Conservation (phyloP, 140 eudicot genomes). For the Flaveria floridana region DNA sequence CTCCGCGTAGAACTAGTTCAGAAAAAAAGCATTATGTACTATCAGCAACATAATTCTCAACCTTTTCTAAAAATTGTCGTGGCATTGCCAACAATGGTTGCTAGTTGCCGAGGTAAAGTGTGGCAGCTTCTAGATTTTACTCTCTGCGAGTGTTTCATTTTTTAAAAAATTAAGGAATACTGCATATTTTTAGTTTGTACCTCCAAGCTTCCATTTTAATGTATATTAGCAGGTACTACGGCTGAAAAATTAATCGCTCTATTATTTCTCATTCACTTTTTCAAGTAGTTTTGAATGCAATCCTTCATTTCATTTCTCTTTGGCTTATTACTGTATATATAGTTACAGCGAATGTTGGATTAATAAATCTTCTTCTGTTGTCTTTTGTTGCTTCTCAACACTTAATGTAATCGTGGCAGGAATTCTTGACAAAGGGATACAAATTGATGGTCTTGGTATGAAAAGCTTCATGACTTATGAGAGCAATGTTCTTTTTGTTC, state of each 20-base stretch:
- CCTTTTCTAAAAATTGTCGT: conserved; percentile 93
- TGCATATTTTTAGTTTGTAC: not conserved
- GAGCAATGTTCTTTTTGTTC: conserved; percentile 90
- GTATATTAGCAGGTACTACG: not conserved
- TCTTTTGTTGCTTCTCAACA: conserved; percentile 3
- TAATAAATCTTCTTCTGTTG: not conserved
- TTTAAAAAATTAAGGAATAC: conserved; percentile 10
- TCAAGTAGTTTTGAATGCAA: not conserved
- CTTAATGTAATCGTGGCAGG: conserved; percentile 47
- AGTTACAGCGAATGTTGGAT: not conserved
- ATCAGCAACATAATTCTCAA: conserved; percentile 74
- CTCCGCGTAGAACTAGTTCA: conserved; percentile 74
- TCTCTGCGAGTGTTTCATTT: conserved; percentile 5
- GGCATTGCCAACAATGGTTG: conserved; percentile 91
- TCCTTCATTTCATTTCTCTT: not conserved
- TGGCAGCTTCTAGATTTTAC: conserved; percentile 2
- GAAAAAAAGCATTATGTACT: conserved; percentile 88
- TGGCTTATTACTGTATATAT: not conserved
- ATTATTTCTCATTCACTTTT: not conserved
- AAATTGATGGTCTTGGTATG: conserved; percentile 89
- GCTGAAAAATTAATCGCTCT: not conserved
- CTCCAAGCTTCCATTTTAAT: conserved; percentile 15
- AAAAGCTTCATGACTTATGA: conserved; percentile 94
- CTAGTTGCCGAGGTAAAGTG: conserved; percentile 84
- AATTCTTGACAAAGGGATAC: conserved; percentile 93